Evolutionary conservation across 306 rosid species (phyloP), one percentile per base, ranked within the genome.

Genomic region (Nissolia schottii): DNA sequence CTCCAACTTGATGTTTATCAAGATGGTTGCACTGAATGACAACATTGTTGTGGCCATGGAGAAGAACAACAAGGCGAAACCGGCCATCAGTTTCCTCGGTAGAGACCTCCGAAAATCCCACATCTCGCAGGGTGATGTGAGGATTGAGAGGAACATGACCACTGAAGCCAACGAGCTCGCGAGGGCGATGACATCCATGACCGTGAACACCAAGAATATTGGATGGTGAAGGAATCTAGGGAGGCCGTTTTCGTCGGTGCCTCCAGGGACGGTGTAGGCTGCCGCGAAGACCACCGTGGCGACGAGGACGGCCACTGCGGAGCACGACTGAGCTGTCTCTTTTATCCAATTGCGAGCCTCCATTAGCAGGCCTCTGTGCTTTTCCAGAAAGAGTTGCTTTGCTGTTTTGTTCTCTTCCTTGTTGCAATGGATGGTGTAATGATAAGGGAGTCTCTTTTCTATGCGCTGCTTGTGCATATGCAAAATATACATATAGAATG

Each of bases 41-140:
- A 79, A 12, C 80, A 79, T 60, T 0, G 83, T 79, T 29, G 83
- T 79, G 23, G 83, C 80, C 83, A 79, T 79, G n/a, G 83, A 79
- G 74, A 79, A 79, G 76, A 79, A 79, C 46, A 79, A 1, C 6
- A 67, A 51, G 0, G 83, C 72, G 18, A 79, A 79, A 29, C 79
- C 79, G 20, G 83, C 43, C 71, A 67, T 73, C n/a, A 79, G 53
- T 79, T 79, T 79, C 13, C 83, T 13, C 2, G 83, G 79, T 8
- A 74, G 80, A 3, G 83, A 67, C 27, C 9, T 79, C 0, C 79
- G 46, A 51, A 79, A 79, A 41, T 79, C 83, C 83, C 83, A 67
- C 80, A 79, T 50, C 55, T 79, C 79, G 29, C 79, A 74, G 18
- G 79, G 79, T 40, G 83, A 79, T 29, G 83, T 74, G 13, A 79